These are phyloP conservation scores for Neurospora africana DNA, from an alignment of 495 filamentous ascomycete species.

Conservation along the genomic window DNA sequence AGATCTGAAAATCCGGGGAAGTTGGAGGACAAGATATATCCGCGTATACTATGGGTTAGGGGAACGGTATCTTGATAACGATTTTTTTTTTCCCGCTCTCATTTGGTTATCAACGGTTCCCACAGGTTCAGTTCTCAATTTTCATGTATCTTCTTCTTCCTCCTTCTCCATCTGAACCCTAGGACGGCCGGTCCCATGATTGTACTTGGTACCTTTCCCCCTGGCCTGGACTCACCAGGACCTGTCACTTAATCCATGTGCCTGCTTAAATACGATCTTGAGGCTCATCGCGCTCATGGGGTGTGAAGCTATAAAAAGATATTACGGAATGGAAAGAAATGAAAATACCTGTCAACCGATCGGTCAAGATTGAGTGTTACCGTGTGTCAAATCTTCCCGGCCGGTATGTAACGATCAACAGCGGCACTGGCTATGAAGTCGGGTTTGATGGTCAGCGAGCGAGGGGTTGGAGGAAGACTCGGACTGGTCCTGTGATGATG, in stretches of 20 bases:
- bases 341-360: not conserved
- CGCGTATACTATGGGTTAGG: not conserved
- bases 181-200: not conserved
- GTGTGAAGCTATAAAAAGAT: not conserved
- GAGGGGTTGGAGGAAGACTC: not conserved
- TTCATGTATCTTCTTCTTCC: not conserved
- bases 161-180: not conserved
- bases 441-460: not conserved
- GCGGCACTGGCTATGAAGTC: not conserved
- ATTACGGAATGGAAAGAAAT: not conserved
- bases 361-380: not conserved
- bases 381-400: not conserved
- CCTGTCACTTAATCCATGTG: not conserved
- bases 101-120: not conserved
- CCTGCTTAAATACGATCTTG: not conserved
- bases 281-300: not conserved
- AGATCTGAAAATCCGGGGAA: not conserved
- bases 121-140: not conserved
- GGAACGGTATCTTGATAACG: not conserved
- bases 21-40: not conserved
- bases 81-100: not conserved
- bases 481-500: not conserved
- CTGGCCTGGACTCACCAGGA: not conserved
- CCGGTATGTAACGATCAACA: not conserved
- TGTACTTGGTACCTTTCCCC: not conserved